Evolutionary conservation across 1,284 basidiomycete species (phyloP), one percentile per base, ranked within the genome.

Genomic region (Cerioporus squamosus): DNA sequence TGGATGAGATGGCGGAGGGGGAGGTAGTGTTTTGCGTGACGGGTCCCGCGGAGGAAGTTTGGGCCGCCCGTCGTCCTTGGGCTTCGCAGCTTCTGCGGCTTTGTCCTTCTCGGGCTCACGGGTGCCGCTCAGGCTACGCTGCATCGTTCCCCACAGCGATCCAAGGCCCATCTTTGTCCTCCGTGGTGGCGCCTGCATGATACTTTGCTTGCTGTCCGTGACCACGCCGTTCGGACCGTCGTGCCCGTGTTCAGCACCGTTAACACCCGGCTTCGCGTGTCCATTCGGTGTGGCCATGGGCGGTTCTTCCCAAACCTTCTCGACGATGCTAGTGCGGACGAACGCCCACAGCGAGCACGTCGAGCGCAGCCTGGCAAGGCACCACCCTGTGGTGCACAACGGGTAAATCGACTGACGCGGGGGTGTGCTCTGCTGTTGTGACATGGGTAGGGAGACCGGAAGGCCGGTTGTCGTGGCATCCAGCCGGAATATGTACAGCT

Each of bases 291-390:
- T 74, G 53, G 40, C 59, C 64, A n/a, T 79, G 69, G 24, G 81
- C 9, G 62, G 76, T 60, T 95, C 94, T 58, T 93, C 86, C 90
- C 95, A 94, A 2, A 97, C 77, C 55, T 88, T 89, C 60, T 94
- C 91, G 29, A 97, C 81, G 57, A 97, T 80, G 17, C 90, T 85
- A 1, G 84, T 87, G 29, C 94, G 86, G 40, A 97, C 84, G 70
- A 94, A 97, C 20, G 91, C 87, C 94, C 95, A 97, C 23, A 97
- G 79, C 10, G 91, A 91, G 72, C 95, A 97, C 18, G 94, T 94
- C n/a, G 90, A 83, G 12, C 95, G 84, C 18, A 97, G 77, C 7
- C 94, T 83, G 2, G 81, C 71, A 10, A 95, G 78, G 69, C 93
- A 95, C 86, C 93, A 95, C 14, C 89, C 86, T 46, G 82, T 84